Base-by-base conservation (phyloP, 129 eudicot genomes). In the Pulicaria dysenterica region DNA sequence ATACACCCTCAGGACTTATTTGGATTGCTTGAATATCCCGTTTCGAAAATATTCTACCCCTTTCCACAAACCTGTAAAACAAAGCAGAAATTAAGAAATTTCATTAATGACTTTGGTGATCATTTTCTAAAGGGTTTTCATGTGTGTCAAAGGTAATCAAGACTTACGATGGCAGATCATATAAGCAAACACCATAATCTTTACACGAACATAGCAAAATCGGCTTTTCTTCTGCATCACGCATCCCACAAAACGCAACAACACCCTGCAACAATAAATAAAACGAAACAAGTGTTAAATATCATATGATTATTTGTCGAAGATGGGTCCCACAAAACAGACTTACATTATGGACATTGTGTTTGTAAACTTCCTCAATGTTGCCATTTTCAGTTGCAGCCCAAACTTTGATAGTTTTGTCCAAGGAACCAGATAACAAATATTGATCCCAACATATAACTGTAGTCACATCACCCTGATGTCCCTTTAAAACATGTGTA, bases 111-210 rank as follows among this genome's bases (percentile, higher is more conserved):
- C n/a, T 31, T 11, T 24, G 31, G 31, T 24, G 31, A 24, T 24
- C 31, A 24, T 24, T 24, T 24, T 24, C 31, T 24, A 24, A 24
- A 24, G 31, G 2, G 31, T 24, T 24, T 24, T 24, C 31, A 24
- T 24, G 2, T 24, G 2, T 24, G 31, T 24, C 2, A 24, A 24
- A 24, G 31, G 31, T 24, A 24, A 24, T 24, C 41, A 53, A 47
- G 69, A 84, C 91, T 84, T 75, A 86, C 92, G 84, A 64, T 16
- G 97, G 97, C 77, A 91, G 37, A 8, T 91, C 92, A 69, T 75
- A 84, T 38, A 91, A 72, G 34, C 89, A 79, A 10, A 88, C 87
- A 19, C 73, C 74, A 69, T 84, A 79, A 72, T 86, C 90, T 9
- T 73, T 77, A 67, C 83, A 73, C 5, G 95, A 88, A 71, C 88